phyloP scores from a whole-genome alignment of 331 rosid species.

The Pyrus hybrid region DNA sequence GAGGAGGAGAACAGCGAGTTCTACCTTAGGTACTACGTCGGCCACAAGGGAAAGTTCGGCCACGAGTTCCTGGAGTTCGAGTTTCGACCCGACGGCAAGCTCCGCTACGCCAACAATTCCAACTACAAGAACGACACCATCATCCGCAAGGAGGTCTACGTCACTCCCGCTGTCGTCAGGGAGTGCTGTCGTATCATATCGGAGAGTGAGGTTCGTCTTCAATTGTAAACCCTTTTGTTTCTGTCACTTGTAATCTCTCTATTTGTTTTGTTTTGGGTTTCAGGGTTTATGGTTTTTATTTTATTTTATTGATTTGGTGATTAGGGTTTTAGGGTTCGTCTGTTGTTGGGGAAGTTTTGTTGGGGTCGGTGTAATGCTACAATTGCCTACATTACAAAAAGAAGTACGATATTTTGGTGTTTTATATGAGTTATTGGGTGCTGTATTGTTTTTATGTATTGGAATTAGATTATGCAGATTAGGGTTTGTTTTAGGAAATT shows the following conservation, averaged over 20 bases:
- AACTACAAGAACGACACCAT: constrained; percentile 98
- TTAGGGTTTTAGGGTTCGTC: background rate
- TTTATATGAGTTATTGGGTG: background rate
- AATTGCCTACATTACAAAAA: background rate
- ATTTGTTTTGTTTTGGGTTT: background rate
- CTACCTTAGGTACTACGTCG: constrained; percentile 72
- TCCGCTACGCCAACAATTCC: constrained; percentile 85
- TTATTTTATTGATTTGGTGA: background rate
- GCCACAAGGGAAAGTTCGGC: constrained; percentile 91
- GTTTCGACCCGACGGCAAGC: constrained; percentile 85
- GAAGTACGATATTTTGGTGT: background rate
- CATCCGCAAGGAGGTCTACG: constrained; percentile 90
- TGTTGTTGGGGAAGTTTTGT: background rate
- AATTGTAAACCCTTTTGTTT: background rate
- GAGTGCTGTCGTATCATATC: constrained; percentile 87
- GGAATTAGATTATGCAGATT: background rate
- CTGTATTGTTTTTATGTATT: background rate
- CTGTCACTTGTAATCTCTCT: background rate
- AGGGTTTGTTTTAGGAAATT: background rate
- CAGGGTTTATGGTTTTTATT: background rate
- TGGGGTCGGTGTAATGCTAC: background rate
- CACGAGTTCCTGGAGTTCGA: constrained; percentile 94
- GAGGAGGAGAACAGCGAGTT: constrained; percentile 50
- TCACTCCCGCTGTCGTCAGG: constrained; percentile 87
- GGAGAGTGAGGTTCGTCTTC: constrained; percentile 64